Conservation (phyloP, 305 asterid genomes). For the Ajuga reptans region DNA sequence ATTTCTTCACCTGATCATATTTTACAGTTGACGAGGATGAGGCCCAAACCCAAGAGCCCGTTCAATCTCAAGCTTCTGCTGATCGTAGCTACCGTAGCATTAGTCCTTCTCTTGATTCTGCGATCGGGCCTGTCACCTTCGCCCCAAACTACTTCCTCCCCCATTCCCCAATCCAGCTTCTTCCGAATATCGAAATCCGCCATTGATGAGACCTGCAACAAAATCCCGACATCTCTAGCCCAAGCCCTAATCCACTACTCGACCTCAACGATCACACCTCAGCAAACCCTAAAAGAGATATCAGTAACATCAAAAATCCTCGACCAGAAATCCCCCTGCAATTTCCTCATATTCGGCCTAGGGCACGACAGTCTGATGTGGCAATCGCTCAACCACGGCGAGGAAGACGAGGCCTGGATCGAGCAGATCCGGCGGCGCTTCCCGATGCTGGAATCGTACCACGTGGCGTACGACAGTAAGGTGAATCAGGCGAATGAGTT, state of each 20-base stretch:
- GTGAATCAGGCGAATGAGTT: slow-evolving; percentile 48
- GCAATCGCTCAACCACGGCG: slow-evolving; percentile 73
- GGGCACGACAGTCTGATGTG: slow-evolving; percentile 92
- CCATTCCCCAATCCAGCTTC: not conserved
- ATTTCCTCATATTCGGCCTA: slow-evolving; percentile 68
- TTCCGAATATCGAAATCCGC: slow-evolving; percentile 5
- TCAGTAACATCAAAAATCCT: slow-evolving; percentile 47
- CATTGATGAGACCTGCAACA: slow-evolving; percentile 25
- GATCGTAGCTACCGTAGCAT: slow-evolving; percentile 25
- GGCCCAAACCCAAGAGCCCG: slow-evolving; percentile 48
- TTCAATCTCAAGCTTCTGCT: slow-evolving; percentile 46
- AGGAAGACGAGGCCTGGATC: slow-evolving; percentile 71
- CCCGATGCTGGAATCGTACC: slow-evolving; percentile 66
- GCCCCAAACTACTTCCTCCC: slow-evolving; percentile 6
- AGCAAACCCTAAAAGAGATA: slow-evolving; percentile 67
- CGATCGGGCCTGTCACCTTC: slow-evolving; percentile 38
- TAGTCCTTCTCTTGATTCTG: slow-evolving; percentile 40
- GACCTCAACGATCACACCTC: slow-evolving; percentile 68
- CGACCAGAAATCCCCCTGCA: slow-evolving; percentile 56
- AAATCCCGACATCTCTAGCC: slow-evolving; percentile 54
- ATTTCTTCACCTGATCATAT: not conserved
- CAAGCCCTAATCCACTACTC: slow-evolving; percentile 64
- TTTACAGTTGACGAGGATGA: slow-evolving; percentile 32
- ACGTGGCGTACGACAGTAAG: slow-evolving; percentile 48
- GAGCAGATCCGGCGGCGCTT: slow-evolving; percentile 50